A percentile compares a stretch with the other conserved stretches of the same genome.
Evolutionary conservation across 2,329 filamentous ascomycete species (phyloP).

Genomic region (Cadophora gregata): DNA sequence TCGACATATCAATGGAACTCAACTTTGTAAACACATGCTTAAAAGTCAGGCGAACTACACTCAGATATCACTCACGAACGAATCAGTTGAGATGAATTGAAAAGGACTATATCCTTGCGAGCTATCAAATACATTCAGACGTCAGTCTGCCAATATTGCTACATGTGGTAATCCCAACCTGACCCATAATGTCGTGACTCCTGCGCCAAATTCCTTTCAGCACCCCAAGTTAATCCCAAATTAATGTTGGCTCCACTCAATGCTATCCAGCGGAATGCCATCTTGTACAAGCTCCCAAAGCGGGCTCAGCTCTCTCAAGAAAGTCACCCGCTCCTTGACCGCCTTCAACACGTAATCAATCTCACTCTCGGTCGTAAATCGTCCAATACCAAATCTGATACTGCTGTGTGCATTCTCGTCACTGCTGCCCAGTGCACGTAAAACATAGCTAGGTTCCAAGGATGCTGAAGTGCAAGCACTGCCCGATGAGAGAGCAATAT

Average conservation of each 20-base stretch:
- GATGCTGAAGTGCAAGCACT: slow-evolving; percentile 98
- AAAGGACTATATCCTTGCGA: slow-evolving; percentile 22
- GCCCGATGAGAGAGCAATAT: slow-evolving; percentile 95
- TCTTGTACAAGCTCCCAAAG: slow-evolving; percentile 98
- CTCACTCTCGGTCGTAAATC: slow-evolving; percentile 93
- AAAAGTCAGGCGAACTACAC: not conserved
- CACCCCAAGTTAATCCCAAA: slow-evolving; percentile 10
- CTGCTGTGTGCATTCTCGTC: slow-evolving; percentile 98
- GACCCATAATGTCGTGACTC: slow-evolving; percentile 17
- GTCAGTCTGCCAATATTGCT: slow-evolving; percentile 24
- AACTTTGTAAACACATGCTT: slow-evolving; percentile 22
- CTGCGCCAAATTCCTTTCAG: slow-evolving; percentile 18
- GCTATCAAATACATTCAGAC: slow-evolving; percentile 28
- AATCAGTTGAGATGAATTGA: not conserved
- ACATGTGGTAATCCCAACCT: slow-evolving; percentile 20
- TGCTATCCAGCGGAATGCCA: slow-evolving; percentile 91
- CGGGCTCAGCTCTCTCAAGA: slow-evolving; percentile 92
- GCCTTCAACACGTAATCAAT: slow-evolving; percentile 98
- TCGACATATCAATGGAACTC: slow-evolving; percentile 33
- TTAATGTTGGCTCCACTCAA: slow-evolving; percentile 97
- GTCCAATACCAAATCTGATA: slow-evolving; percentile 95
- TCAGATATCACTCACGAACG: not conserved
- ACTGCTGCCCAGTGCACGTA: slow-evolving; percentile 91
- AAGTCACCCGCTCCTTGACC: slow-evolving; percentile 86
- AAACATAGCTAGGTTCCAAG: slow-evolving; percentile 93